phyloP scores from a whole-genome alignment of 2,329 filamentous ascomycete genomes.

The Talaromyces sp. region DNA sequence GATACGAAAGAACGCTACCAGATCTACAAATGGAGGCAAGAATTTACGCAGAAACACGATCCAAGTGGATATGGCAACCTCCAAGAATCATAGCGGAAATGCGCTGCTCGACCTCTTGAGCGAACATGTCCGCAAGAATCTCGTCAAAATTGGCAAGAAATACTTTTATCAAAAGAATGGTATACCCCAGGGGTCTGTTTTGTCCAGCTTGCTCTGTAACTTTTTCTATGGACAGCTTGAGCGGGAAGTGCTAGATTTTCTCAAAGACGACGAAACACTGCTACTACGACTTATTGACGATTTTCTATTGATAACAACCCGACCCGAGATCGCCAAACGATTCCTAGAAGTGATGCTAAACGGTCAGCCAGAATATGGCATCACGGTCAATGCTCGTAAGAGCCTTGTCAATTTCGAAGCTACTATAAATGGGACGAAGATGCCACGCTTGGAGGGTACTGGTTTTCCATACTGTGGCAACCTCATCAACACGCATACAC shows the following conservation, averaged over 20 bases:
- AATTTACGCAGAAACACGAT: constrained; percentile 64
- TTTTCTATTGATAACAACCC: constrained; percentile 81
- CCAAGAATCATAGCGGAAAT: constrained; percentile 56
- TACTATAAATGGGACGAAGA: constrained; percentile 52
- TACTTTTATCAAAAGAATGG: constrained; percentile 84
- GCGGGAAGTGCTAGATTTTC: constrained; percentile 64
- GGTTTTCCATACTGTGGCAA: constrained; percentile 86
- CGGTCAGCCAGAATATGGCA: constrained; percentile 76
- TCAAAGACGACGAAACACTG: constrained; percentile 60
- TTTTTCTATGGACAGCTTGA: constrained; percentile 95
- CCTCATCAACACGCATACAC: constrained; percentile 68
- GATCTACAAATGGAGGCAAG: constrained; percentile 48
- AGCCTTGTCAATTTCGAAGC: constrained; percentile 81
- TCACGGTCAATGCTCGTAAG: constrained; percentile 73
- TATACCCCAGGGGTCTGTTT: constrained; percentile 88
- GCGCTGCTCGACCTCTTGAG: constrained; percentile 68
- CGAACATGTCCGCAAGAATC: constrained; percentile 79
- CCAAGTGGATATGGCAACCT: constrained; percentile 69
- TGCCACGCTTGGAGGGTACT: constrained; percentile 50
- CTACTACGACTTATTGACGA: constrained; percentile 86
- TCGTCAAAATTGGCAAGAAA: constrained; percentile 84
- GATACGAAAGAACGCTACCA: constrained; percentile 42
- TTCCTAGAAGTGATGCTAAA: constrained; percentile 80
- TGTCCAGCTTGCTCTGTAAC: constrained; percentile 86
- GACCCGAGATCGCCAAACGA: constrained; percentile 61